phyloP scores from a whole-genome alignment of 1,284 basidiomycete genomes.

The Marasmius oreades region DNA sequence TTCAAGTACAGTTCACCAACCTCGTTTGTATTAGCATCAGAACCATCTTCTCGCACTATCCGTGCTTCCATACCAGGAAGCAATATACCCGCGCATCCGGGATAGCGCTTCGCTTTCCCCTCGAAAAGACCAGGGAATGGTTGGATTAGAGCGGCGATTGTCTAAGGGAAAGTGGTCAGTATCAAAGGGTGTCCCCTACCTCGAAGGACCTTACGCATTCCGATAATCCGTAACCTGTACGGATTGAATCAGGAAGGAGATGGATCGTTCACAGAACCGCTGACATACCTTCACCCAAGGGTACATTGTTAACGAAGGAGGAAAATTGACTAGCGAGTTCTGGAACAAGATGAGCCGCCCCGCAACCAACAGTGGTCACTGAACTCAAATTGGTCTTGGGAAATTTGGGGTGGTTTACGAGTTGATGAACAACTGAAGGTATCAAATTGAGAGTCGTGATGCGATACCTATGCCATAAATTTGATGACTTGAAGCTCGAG shows the following conservation, averaged over 20 bases:
- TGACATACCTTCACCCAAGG: constrained; percentile 48
- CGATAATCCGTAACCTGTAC: constrained; percentile 69
- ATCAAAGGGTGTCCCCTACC: neutral
- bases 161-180: constrained; percentile 36
- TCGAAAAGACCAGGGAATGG: constrained; percentile 45
- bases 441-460: constrained; percentile 50
- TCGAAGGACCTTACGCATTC: constrained; percentile 51
- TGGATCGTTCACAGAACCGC: neutral
- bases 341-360: constrained; percentile 66
- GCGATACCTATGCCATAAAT: constrained; percentile 38
- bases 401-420: constrained; percentile 53
- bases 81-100: constrained; percentile 55
- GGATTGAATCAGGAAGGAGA: constrained; percentile 4
- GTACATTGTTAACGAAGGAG: constrained; percentile 30
- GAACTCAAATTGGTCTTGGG: constrained; percentile 52
- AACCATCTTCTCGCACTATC: constrained; percentile 57
- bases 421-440: constrained; percentile 64
- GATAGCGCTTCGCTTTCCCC: constrained; percentile 37
- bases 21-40: constrained; percentile 51
- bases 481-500: neutral
- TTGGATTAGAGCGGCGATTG: constrained; percentile 45
- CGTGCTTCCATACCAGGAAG: constrained; percentile 60
- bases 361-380: constrained; percentile 41
- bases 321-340: constrained; percentile 43
- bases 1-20: constrained; percentile 63